Evolutionary conservation across 2,329 filamentous ascomycete genomes (phyloP), one percentile per base, ranked within the genome.

Genomic region (Ophiostoma ulmi): DNA sequence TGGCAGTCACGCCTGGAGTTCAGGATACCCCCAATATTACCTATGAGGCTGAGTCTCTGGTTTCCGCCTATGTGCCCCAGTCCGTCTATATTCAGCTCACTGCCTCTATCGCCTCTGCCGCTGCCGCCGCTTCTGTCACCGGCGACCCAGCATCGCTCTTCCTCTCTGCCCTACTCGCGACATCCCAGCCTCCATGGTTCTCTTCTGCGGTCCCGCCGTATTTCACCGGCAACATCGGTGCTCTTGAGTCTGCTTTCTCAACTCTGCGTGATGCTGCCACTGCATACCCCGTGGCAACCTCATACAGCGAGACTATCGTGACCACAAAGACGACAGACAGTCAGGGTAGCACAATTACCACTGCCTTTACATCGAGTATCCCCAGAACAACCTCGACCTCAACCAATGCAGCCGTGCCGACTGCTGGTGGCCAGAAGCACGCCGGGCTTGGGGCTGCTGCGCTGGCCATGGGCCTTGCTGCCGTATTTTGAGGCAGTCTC

Each of bases 11-110:
- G 20, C 35, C 48, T 41, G 38, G 5, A 1, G 22, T 41, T 22
- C 14, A 26, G 38, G 66, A 69, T 64, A n/a, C 22, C 13, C 31
- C 71, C 39, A 68, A 7, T 13, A 77, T 78, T 71, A 74, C 74
- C 35, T 72, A 73, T 36, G 76, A 76, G 36, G 76, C 75, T 31
- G 68, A 72, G 38, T 74, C 75, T 17, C 72, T 79, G 1, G 73
- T 79, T 11, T 75, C 76, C 10, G 68, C 73, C 10, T 79, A 79
- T 72, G 75, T 79, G 39, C 78, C 78, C 2, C 35, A 75, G 7
- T 71, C 74, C 1, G 74, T 74, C 52, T 75, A 76, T 68, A 67
- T 72, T 48, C 72, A 72, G 63, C 67, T 77, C 11, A 74, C 74
- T 14, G 75, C 76, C 52, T 75, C 72, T 70, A 75, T 70, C 73